These are phyloP conservation scores for Thielaviopsis populi DNA, from an alignment of 2,329 filamentous ascomycete genomes.

Conservation along the genomic window DNA sequence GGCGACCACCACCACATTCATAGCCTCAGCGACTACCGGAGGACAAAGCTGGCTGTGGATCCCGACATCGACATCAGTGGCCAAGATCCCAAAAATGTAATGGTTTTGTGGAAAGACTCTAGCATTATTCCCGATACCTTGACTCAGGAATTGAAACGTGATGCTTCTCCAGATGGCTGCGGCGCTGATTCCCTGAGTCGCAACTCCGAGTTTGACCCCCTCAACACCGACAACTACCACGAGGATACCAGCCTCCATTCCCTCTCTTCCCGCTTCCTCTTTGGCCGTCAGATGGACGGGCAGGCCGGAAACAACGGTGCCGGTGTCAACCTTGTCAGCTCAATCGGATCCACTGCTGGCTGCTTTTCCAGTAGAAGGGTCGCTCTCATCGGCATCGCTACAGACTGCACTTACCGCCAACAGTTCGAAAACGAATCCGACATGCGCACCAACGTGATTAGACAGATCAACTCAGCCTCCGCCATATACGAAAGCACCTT, in stretches of 20 bases:
- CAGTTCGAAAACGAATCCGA: conserved; percentile 50
- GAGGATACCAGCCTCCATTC: conserved; percentile 26
- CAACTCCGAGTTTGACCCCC: conserved; percentile 60
- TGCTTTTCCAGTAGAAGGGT: conserved; percentile 86
- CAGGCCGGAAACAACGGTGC: conserved; percentile 56
- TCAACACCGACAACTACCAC: conserved; percentile 27
- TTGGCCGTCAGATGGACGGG: conserved; percentile 60
- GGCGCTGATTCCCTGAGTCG: conserved; percentile 61
- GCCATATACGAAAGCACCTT: conserved; percentile 79
- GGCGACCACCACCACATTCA: conserved; percentile 80
- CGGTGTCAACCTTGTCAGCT: conserved; percentile 60
- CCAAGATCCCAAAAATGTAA: conserved; percentile 48
- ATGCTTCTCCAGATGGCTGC: conserved; percentile 36
- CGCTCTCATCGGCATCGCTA: conserved; percentile 78
- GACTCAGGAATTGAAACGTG: conserved; percentile 46
- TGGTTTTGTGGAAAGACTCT: conserved; percentile 87
- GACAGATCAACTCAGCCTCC: conserved; percentile 73
- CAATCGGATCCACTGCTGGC: conserved; percentile 68
- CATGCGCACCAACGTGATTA: conserved; percentile 61
- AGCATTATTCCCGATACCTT: conserved; percentile 46
- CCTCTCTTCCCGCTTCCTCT: conserved; percentile 49
- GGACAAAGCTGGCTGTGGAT: conserved; percentile 57
- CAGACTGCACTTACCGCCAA: conserved; percentile 76
- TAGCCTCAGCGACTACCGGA: conserved; percentile 55
- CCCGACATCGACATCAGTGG: conserved; percentile 41